Base-by-base conservation (phyloP, 2,329 filamentous ascomycete genomes). In the Magnaporthiopsis incrustans region DNA sequence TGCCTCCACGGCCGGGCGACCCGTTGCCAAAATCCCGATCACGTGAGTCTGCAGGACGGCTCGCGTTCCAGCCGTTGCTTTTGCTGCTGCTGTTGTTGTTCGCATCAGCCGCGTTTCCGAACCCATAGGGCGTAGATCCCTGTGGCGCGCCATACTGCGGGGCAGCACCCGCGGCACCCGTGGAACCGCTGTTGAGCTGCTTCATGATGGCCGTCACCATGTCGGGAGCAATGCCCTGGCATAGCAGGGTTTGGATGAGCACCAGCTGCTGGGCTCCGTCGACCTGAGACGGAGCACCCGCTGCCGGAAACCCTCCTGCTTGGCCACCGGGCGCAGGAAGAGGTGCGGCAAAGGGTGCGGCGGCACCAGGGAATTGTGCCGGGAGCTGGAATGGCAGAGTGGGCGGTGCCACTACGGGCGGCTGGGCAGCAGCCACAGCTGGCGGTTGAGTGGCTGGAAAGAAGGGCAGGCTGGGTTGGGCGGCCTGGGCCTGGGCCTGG, bases 151-250 rank as follows among this genome's bases (percentile, higher is more conserved):
- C 30, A 18, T 35, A 63, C 15, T 25, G 56, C 56, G 12, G 53
- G 33, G 72, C 67, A 57, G 70, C 70, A 65, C 71, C 73, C 63
- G 72, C 33, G 25, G 56, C 57, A 25, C 56, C 33, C 18, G 56
- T 59, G 14, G 53, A 53, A 25, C 73, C 74, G 69, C 81, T 78
- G 69, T 81, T 78, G 71, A 87, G 78, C 68, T 79, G 79, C 67
- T 84, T 80, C 69, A 89, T 79, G 65, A 85, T 75, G 62, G 77
- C 76, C 11, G 82, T 86, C 77, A 91, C 92, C 75, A 93, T 89
- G 66, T 95, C 91, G 75, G 90, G 82, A 3, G 90, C 84, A 32
- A 95, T 81, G 60, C 91, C 91, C 74, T 91, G 89, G 44, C 89
- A 86, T 65, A 88, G 83, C 64, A 96, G 81, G 14, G 89, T 82